Percentiles rank a stretch among this genome's conserved stretches.
phyloP scores from a whole-genome alignment of 768 basidiomycete species.

The Thelephora ganbajun region DNA sequence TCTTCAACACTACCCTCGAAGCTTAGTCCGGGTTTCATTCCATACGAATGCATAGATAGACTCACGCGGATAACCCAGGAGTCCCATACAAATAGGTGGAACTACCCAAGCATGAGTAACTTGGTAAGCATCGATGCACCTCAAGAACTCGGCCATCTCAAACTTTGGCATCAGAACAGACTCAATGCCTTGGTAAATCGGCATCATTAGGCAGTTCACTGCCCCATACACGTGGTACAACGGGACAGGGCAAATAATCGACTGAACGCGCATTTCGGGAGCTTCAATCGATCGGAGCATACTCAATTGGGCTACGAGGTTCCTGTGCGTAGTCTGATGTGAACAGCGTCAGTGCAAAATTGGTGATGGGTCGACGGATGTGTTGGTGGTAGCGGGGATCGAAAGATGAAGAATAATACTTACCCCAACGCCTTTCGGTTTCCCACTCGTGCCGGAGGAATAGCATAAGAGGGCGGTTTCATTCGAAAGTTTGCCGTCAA shows the following conservation, averaged over 20 bases:
- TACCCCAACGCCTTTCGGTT: conserved; percentile 57
- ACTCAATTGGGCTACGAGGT: conserved; percentile 44
- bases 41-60: not conserved
- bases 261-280: conserved; percentile 19
- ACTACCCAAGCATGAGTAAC: conserved; percentile 49
- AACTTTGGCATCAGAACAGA: conserved; percentile 53
- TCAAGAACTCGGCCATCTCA: conserved; percentile 54
- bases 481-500: conserved; percentile 34
- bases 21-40: too few relatives aligned
- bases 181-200: conserved; percentile 34
- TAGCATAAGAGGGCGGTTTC: conserved; percentile 60
- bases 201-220: conserved; percentile 44
- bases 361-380: too few relatives aligned
- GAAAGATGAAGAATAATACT: not conserved
- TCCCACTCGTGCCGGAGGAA: conserved; percentile 57
- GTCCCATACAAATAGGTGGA: conserved; percentile 68
- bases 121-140: conserved; percentile 48
- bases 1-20: conserved; percentile 32
- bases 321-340: conserved; percentile 47
- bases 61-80: conserved; percentile 57
- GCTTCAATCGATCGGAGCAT: conserved; percentile 27
- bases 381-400: too few relatives aligned
- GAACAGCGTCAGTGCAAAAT: too few relatives aligned
- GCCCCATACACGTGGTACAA: conserved; percentile 36
- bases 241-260: conserved; percentile 51